Evolutionary conservation across 257 asterid species (phyloP), one percentile per base, ranked within the genome.

Genomic region (Solanum tarijense): DNA sequence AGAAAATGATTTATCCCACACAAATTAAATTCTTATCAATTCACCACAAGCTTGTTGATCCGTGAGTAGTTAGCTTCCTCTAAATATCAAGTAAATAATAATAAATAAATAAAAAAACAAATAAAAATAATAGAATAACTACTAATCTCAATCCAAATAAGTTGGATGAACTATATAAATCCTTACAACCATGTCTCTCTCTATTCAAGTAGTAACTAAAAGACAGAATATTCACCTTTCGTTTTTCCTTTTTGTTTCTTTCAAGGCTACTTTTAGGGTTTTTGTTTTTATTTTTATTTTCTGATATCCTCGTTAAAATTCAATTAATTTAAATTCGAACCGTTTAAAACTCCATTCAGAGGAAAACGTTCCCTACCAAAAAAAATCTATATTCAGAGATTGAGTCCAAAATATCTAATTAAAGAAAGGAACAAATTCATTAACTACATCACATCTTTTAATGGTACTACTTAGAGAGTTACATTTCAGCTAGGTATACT

Each of bases 341-440:
- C 3, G 3, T 18, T 1, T 2, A 6, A 0, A 0, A 55, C 1
- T 6, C 60, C 21, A 2, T 16, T 5, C 3, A 5, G 4, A 52
- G 8, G 8, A 18, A 6, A 55, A 6, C 4, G 0, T 21, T 55
- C 1, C 10, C n/a, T 52, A 18, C 8, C 9, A 52, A 3, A 52
- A 18, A 0, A 0, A 2, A 2, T 55, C 8, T 0, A 18, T 18
- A 18, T 18, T 55, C n/a, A 55, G 3, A 55, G 4, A 6, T 18
- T 18, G 62, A 55, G 7, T 48, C 7, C 60, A 48, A 14, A 48
- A 48, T 48, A 18, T 55, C 10, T 52, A 3, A 55, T 55, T 55
- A 55, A 6, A 55, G 0, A 0, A 18, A 55, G n/a, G 1, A 18
- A 18, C 4, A 52, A 7, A 16, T 1, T 6, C 9, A 52, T 52